Conservation (phyloP, 129 eudicot species). For the Pittosporum tobira region DNA sequence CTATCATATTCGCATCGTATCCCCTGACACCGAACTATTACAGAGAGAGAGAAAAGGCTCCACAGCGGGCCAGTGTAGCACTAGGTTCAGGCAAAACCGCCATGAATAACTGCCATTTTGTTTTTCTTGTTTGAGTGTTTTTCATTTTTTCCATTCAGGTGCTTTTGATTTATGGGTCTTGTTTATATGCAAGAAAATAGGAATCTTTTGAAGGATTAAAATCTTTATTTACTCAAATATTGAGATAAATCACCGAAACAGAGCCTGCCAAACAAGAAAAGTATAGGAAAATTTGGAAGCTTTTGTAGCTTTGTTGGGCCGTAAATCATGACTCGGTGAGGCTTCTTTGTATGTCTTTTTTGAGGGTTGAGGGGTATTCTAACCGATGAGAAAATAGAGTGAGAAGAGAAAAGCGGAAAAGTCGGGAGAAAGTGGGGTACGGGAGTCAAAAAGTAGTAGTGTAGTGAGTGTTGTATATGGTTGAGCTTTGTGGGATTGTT, state of each 20-base stretch:
- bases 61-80: background rate
- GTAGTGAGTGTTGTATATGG: background rate
- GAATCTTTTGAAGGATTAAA: slow-evolving; percentile 16
- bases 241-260: slow-evolving; percentile 1
- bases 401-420: slow-evolving; percentile 16
- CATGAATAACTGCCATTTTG: slow-evolving; percentile 22
- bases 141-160: slow-evolving; percentile 10
- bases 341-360: slow-evolving; percentile 14
- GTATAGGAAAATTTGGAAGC: background rate
- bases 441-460: background rate
- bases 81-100: slow-evolving; percentile 4
- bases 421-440: slow-evolving; percentile 5
- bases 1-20: slow-evolving; percentile 1
- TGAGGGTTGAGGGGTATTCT: background rate
- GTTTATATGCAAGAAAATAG: slow-evolving; percentile 16
- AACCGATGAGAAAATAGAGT: slow-evolving; percentile 1
- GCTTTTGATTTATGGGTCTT: slow-evolving; percentile 29
- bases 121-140: slow-evolving; percentile 1
- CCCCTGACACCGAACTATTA: background rate
- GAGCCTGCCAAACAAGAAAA: background rate
- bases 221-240: slow-evolving; percentile 18
- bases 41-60: slow-evolving; percentile 2
- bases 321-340: slow-evolving; percentile 4
- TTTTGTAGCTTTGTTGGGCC: slow-evolving; percentile 21
- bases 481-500: background rate